Evolutionary conservation across 2,329 filamentous ascomycete species (phyloP), one percentile per base, ranked within the genome.

Genomic region (Pseudogymnoascus sp.): DNA sequence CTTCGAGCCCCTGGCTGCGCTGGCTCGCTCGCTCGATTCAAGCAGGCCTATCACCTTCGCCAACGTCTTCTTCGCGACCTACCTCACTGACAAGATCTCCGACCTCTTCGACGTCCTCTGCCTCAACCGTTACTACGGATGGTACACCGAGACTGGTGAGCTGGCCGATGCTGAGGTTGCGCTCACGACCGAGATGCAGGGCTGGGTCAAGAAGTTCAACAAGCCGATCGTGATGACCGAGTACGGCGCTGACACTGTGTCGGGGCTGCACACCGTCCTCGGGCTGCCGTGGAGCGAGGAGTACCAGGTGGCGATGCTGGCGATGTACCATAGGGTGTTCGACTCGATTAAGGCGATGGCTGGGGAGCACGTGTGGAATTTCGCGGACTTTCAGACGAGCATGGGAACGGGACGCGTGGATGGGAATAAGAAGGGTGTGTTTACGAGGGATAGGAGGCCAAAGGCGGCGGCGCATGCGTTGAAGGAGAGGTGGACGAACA

Each of bases 221-320:
- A 72, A 71, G 63, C 72, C 72, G 0, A 73, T 73, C 18, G 63
- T 73, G 28, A 70, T 73, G 63, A 64, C 66, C 1, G 72, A 73
- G 62, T 73, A 73, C 21, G 72, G 72, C 0, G 71, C 69, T 0
- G 72, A 74, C 53, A 71, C 70, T 0, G 16, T 71, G 3, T 64
- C 72, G 0, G 72, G 72, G 0, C 46, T 73, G 16, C 72, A 74
- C 61, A 65, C 71, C 2, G 63, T 70, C 0, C 31, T 63, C 0
- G 68, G 66, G 6, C 40, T 72, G 3, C 69, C 68, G 2, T 73
- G 71, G 71, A 70, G 68, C 21, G 71, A 74, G 59, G 72, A 73
- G 63, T 73, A 68, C 62, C 71, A 73, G 62, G 60, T 63, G 0
- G 9, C 60, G 6, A 56, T 72, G 18, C 61, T 74, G 12, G 66